A percentile compares a stretch with the other conserved stretches of the same genome.
These are phyloP conservation scores for Fusarium drepaniforme DNA, from an alignment of 2,329 filamentous ascomycete species.

Conservation along the genomic window DNA sequence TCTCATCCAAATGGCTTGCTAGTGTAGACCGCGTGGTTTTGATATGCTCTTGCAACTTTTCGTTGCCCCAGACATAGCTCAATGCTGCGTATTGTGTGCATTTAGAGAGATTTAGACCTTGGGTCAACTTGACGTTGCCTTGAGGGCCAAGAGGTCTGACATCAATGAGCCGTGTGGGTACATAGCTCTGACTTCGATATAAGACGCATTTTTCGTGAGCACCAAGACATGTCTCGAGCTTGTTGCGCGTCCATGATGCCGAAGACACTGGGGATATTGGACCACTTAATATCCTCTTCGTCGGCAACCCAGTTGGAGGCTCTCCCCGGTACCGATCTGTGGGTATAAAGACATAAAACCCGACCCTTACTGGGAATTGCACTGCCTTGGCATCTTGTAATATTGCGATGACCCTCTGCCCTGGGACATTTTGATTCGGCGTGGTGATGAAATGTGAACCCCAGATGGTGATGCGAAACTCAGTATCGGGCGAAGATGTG, in stretches of 20 bases:
- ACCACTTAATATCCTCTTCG: not conserved
- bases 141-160: not conserved
- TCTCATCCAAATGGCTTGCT: not conserved
- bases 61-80: not conserved
- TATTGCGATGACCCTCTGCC: too few species aligned
- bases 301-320: not conserved
- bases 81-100: not conserved
- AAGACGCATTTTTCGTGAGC: not conserved
- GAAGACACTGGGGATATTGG: not conserved
- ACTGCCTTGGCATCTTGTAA: too few species aligned
- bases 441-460: too few species aligned
- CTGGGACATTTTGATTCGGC: too few species aligned
- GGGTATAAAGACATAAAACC: not conserved
- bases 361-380: too few species aligned
- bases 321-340: not conserved
- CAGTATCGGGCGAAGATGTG: too few species aligned
- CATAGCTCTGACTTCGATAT: not conserved
- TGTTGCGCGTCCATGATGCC: not conserved
- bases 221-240: not conserved
- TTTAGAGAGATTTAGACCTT: not conserved
- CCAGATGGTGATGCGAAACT: too few species aligned
- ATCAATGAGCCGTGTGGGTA: not conserved
- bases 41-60: not conserved
- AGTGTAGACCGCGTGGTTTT: not conserved
- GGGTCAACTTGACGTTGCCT: not conserved